A percentile compares a stretch with the other conserved stretches of the same genome.
Conservation (phyloP, 2,329 filamentous ascomycete genomes). For the Leptosphaerulina australis region DNA sequence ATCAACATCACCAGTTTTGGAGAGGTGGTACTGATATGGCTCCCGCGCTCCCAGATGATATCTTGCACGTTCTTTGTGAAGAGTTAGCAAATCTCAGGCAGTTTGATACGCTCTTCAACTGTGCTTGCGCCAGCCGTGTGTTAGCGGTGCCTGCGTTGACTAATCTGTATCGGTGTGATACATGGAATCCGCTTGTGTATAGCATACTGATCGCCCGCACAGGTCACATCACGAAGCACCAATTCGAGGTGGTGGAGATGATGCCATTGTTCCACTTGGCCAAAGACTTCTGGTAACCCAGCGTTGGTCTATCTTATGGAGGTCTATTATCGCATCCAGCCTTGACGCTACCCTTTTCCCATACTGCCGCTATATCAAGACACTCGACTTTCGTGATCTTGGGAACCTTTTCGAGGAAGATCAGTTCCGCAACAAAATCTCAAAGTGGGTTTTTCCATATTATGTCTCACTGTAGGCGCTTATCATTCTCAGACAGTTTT, state of each 20-base stretch:
- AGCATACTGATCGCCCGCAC: constrained; percentile 2
- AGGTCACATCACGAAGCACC: constrained; percentile 54
- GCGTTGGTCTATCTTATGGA: constrained; percentile 70
- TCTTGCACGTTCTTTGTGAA: constrained; percentile 66
- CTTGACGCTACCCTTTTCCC: constrained; percentile 67
- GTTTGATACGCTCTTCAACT: constrained; percentile 66
- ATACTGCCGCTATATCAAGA: constrained; percentile 71
- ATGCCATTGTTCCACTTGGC: constrained; percentile 46
- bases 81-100: constrained; percentile 63
- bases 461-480: not conserved
- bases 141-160: constrained; percentile 65
- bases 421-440: constrained; percentile 64
- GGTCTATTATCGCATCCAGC: constrained; percentile 70
- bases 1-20: constrained; percentile 10
- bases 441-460: constrained; percentile 51
- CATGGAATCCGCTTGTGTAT: not conserved
- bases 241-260: constrained; percentile 54
- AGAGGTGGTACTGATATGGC: constrained; percentile 29
- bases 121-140: constrained; percentile 61
- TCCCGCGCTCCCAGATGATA: constrained; percentile 59
- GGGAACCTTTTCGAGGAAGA: constrained; percentile 64
- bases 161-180: constrained; percentile 65
- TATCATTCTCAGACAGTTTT: constrained; percentile 54
- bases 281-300: constrained; percentile 56
- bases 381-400: constrained; percentile 68